A percentile compares a stretch with the other conserved stretches of the same genome.
Evolutionary conservation across 1,284 basidiomycete genomes (phyloP).

Genomic region (Spongispora temasekensis): DNA sequence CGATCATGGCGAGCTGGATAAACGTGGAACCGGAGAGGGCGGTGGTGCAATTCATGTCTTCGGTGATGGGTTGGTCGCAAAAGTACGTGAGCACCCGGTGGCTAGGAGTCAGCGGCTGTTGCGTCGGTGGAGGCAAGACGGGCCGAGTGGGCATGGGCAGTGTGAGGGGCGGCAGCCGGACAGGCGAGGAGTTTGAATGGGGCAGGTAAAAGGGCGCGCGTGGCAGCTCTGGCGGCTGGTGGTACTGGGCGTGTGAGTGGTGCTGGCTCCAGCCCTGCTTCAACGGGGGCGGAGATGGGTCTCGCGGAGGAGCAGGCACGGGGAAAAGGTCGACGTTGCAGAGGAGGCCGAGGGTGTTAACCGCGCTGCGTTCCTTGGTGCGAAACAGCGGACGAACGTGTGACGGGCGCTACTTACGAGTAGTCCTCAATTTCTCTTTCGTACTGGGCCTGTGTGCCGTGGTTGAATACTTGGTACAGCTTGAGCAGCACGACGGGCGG

Average conservation of each 20-base stretch:
- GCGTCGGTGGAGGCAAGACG: constrained; percentile 2
- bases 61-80: constrained; percentile 43
- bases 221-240: constrained; percentile 12
- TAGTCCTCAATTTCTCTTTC: constrained; percentile 49
- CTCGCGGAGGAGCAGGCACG: constrained; percentile 35
- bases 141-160: constrained; percentile 17
- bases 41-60: constrained; percentile 54
- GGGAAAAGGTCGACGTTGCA: constrained; percentile 68
- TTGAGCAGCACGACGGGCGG: constrained; percentile 60
- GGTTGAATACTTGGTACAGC: constrained; percentile 47
- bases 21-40: constrained; percentile 65
- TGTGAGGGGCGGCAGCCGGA: constrained; percentile 27
- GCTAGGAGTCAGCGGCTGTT: constrained; percentile 5
- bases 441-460: constrained; percentile 40
- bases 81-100: constrained; percentile 43
- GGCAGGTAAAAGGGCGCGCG: constrained; percentile 20
- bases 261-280: constrained; percentile 4
- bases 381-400: not conserved
- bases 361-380: constrained; percentile 36
- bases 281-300: not conserved
- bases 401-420: constrained; percentile 39
- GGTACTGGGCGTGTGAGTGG: constrained; percentile 12
- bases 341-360: constrained; percentile 53
- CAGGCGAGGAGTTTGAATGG: constrained; percentile 11
- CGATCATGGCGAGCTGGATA: constrained; percentile 58